Base-by-base conservation (phyloP, 1,139 yeast species). In the Kodamaea suecica region DNA sequence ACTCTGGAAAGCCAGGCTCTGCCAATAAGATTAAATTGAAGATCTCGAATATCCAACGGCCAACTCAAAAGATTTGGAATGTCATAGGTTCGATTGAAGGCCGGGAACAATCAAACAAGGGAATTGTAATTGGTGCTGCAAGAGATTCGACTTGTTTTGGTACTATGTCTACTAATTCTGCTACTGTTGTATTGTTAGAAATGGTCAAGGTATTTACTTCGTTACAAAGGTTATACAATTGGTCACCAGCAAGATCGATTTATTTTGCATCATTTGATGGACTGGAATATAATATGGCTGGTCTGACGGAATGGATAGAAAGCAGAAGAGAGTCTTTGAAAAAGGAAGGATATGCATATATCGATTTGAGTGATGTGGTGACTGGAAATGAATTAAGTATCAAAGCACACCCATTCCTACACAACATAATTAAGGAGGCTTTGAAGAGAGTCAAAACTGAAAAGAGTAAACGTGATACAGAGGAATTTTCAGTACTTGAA, bases 251-350 rank as follows among this genome's bases (percentile, higher is more conserved):
- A 17, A 73, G 98, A 50, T 71, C 92, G 1, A 78, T 92, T 6
- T 81, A 82, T 49, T 88, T 92, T 59, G 78, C 80, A 0, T 86
- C 96, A 2, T 88, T 87, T 69, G 96, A 90, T 49, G 97, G 86
- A 1, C 69, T 84, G 0, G 80, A 83, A 42, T 88, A 84, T 51
- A 90, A 88, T 50, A 63, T 75, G 48, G 95, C 94, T 0, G 98
- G 98, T 0, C 72, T 88, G 27, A 73, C 94, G 0, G 94, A 84
- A 50, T 80, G 92, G 78, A 73, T 83, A 5, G 87, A 84, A 48
- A 65, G 69, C 27, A 73, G 76, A 41, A 59, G 66, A 16, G 73
- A 73, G 15, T 69, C 67, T 28, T 61, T 87, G 24, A 62, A 70
- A 39, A 68, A 75, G 31, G 81, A 82, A 43, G 85, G 86, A 0